Evolutionary conservation across 768 basidiomycete species (phyloP).

Genomic region (Auricularia cornea): DNA sequence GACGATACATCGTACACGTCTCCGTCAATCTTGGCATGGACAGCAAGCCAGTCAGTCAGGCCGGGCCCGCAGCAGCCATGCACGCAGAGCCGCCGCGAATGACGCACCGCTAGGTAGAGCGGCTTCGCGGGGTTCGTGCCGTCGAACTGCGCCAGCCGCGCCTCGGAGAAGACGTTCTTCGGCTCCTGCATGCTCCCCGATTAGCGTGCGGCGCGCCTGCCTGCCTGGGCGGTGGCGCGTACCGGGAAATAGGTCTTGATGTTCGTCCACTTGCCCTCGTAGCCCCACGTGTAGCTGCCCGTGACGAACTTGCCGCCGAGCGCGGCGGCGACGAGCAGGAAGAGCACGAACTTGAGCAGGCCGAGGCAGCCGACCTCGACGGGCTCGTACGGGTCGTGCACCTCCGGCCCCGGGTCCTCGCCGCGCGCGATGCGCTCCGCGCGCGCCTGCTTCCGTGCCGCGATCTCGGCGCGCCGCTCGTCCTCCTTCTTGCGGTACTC

Average conservation of each 20-base stretch:
- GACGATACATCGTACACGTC: conserved; percentile 90
- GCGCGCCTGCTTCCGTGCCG: conserved; percentile 60
- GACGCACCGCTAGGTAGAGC: conserved; percentile 74
- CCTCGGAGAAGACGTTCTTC: conserved; percentile 72
- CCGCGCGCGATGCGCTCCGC: conserved; percentile 67
- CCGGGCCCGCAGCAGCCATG: conserved; percentile 1
- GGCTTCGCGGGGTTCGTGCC: conserved; percentile 58
- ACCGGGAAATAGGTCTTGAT: conserved; percentile 61
- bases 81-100: neutral
- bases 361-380: conserved; percentile 57
- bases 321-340: conserved; percentile 41
- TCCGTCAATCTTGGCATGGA: conserved; percentile 64
- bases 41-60: conserved; percentile 6
- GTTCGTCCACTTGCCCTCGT: conserved; percentile 53
- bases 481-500: conserved; percentile 57
- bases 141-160: conserved; percentile 55
- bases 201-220: neutral
- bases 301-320: conserved; percentile 78
- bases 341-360: conserved; percentile 61
- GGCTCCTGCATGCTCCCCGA: conserved; percentile 29
- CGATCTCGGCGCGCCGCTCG: conserved; percentile 53
- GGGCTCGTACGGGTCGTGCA: conserved; percentile 63
- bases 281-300: conserved; percentile 82
- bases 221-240: conserved; percentile 14
- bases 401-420: conserved; percentile 63